Evolutionary conservation across 2,329 filamentous ascomycete species (phyloP), one percentile per base, ranked within the genome.

Genomic region (Cercospora zeae-maydis): DNA sequence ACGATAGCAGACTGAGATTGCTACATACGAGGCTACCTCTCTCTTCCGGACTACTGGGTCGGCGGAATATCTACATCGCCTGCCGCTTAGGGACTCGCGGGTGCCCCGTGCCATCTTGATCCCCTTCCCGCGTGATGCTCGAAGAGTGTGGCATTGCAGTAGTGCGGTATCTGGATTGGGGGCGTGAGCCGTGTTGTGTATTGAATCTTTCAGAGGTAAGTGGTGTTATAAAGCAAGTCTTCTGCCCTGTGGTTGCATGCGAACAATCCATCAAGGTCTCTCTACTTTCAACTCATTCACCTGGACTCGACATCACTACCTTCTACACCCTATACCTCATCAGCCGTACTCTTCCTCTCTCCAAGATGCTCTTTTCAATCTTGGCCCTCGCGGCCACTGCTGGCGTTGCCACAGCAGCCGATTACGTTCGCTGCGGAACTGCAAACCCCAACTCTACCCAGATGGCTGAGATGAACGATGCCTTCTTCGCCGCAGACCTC

Each of bases 371-470:
- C 31, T 51, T 63, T 42, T 58, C 59, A 24, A 19, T 62, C 33
- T 55, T 64, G 39, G 49, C 62, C 51, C 54, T 62, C 51, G 55
- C 31, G 37, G 54, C 55, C 47, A 55, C 58, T 47, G 60, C 62
- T 39, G 62, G 63, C 16, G 4, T 66, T 52, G 67, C 60, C 27
- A 62, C 63, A 24, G 61, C 63, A 24, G 61, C 65, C 45, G 59
- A 66, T 11, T 56, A 63, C 47, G 63, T 63, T 60, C 67, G 67
- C 31, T 69, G 67, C 24, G 67, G 65, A 30, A 67, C 63, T 16
- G 55, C 16, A 4, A 61, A 67, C 10, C 67, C 67, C 36, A 60
- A 63, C 49, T 65, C 61, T n/a, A 56, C 58, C 31, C 52, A 62
- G 21, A 62, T 60, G 47, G 59, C 58, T 5, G 59, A 66, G 21